Percentiles rank a stretch among this genome's conserved stretches.
phyloP scores from a whole-genome alignment of 148 eudicot genomes.

The Vaccinium macrocarpon region DNA sequence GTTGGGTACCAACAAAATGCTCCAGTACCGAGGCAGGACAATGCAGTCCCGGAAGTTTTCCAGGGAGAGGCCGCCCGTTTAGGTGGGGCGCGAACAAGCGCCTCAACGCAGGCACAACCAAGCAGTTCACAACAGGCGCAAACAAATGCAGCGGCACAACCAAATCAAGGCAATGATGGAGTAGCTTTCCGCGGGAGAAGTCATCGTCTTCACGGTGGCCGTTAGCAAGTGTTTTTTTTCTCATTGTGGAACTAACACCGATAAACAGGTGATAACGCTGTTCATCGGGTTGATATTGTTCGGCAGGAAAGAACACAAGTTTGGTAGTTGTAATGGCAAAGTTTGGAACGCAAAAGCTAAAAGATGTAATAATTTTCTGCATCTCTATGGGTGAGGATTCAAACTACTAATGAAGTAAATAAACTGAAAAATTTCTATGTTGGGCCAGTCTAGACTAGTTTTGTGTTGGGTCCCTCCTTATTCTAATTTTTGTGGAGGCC shows the following conservation, averaged over 20 bases:
- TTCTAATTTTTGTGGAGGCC: too few species aligned
- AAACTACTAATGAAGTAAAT: not conserved
- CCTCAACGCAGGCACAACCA: conserved; percentile 13
- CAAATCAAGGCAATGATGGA: conserved; percentile 13
- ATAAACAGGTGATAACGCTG: not conserved
- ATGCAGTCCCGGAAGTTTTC: conserved; percentile 20
- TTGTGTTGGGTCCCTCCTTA: too few species aligned
- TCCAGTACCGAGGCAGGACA: conserved; percentile 16
- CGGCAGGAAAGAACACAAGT: not conserved
- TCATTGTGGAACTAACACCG: not conserved
- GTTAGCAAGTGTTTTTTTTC: not conserved
- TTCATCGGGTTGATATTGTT: not conserved
- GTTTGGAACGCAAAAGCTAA: not conserved
- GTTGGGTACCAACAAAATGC: conserved; percentile 33
- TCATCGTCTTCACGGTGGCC: conserved; percentile 15
- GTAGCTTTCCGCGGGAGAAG: conserved; percentile 25
- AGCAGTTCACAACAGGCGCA: not conserved
- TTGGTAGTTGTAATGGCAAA: not conserved
- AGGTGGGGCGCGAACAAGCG: conserved; percentile 13
- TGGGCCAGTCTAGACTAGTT: not conserved
- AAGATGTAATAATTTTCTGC: not conserved
- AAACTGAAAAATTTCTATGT: not conserved
- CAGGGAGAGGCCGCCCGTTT: conserved; percentile 34
- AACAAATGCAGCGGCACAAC: not conserved
- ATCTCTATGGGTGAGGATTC: not conserved